Evolutionary conservation across 306 rosid genomes (phyloP), one percentile per base, ranked within the genome.

Genomic region (Quercus berberidifolia): DNA sequence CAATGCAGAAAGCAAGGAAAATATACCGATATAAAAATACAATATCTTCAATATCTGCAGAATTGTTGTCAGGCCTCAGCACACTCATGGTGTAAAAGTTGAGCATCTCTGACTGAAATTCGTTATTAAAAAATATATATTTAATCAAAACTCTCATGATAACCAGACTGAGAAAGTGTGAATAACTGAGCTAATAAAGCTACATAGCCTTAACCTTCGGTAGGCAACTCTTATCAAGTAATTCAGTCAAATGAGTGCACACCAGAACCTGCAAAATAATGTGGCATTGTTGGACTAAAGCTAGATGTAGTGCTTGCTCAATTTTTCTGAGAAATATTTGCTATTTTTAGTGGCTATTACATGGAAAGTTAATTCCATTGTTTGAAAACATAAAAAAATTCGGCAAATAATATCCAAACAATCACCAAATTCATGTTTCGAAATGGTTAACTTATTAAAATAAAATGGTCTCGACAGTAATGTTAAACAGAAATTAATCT

Each of bases 231-330:
- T 91, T 92, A 76, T 93, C 84, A 86, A 95, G 81, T 84, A 95
- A 79, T 89, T 95, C 99, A 31, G 97, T 89, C 81, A 95, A 87
- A 92, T 95, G 99, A 74, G 98, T 95, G 87, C 97, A 91, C 85
- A 90, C 90, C 30, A 95, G 85, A 86, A 91, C 99, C 99, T 95
- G 81, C 80, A 88, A 74, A 82, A 73, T 63, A 56, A 70, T 56
- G 10, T 20, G 79, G 55, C 52, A 41, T 35, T 8, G 25, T 67
- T 67, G 51, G 20, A 33, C 35, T 33, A 21, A 67, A 67, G 51
- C 46, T 59, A 67, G 25, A 33, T 33, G 7, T 9, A 31, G 18
- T 67, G 1, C 51, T 6, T 31, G 72, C 52, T 31, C 25, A 13
- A 31, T 33, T 33, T 33, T 33, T 30, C n/a, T 1, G 21, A 64